Conservation (phyloP, 805 yeast genomes). For the Cyberlindnera samutprakarnensis region DNA sequence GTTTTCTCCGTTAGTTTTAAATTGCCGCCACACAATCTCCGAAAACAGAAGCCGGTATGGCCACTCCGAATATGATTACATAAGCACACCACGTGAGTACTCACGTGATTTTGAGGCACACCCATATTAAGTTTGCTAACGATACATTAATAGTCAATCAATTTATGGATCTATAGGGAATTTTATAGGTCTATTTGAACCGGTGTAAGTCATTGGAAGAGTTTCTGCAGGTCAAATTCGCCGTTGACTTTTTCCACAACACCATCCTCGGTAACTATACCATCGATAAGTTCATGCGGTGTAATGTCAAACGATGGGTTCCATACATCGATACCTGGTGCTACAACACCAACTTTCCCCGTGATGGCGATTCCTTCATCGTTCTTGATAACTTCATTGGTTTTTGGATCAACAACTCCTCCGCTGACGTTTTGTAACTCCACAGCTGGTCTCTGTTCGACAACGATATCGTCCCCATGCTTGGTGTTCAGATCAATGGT, state of each 20-base stretch:
- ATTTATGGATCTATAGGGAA: too few relatives aligned
- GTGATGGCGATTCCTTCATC: conserved; percentile 24
- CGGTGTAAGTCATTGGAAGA: conserved; percentile 12
- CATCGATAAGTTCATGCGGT: conserved; percentile 74
- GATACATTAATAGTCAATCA: too few relatives aligned
- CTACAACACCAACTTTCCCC: conserved; percentile 69
- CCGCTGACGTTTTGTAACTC: conserved; percentile 80
- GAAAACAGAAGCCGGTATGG: not conserved
- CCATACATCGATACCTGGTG: conserved; percentile 83
- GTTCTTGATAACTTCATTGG: conserved; percentile 22
- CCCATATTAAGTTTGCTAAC: too few relatives aligned
- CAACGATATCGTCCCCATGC: conserved; percentile 68
- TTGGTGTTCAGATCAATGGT: conserved; percentile 68
- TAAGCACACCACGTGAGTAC: too few relatives aligned
- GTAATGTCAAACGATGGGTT: conserved; percentile 96
- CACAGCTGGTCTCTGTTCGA: conserved; percentile 78
- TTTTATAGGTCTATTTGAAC: too few relatives aligned
- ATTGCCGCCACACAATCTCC: conserved; percentile 1
- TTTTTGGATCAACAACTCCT: conserved; percentile 33
- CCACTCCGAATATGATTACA: not conserved
- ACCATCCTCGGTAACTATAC: conserved; percentile 79
- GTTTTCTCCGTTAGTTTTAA: too few relatives aligned
- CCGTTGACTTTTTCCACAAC: conserved; percentile 49
- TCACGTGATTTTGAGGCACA: too few relatives aligned
- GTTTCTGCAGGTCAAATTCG: conserved; percentile 33